phyloP scores from a whole-genome alignment of 2,329 filamentous ascomycete species.

The Fusarium sp. region DNA sequence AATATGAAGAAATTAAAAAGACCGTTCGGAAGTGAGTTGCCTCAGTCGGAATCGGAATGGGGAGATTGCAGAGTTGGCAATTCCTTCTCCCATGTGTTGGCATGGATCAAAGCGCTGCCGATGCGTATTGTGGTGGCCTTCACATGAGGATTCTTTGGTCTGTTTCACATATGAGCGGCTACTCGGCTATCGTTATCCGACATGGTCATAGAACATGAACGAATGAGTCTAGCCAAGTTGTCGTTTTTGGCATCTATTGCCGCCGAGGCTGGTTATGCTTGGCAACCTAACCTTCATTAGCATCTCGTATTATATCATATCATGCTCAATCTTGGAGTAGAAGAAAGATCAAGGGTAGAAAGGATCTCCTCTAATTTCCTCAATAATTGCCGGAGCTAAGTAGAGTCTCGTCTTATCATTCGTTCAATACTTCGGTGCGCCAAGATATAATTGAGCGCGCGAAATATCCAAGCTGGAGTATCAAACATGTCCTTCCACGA shows the following conservation, averaged over 20 bases:
- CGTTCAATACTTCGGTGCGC: background rate
- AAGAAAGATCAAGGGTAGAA: background rate
- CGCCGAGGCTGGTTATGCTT: background rate
- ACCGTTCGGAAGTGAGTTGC: background rate
- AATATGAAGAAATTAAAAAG: background rate
- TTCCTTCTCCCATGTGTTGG: background rate
- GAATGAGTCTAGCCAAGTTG: background rate
- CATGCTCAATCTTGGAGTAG: background rate
- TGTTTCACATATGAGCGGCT: background rate
- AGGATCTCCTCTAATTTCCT: background rate
- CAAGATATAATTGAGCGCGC: background rate
- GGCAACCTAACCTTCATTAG: background rate
- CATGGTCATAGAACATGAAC: background rate
- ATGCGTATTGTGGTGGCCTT: background rate
- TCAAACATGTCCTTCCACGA: background rate
- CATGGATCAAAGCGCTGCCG: background rate
- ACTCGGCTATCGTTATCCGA: background rate
- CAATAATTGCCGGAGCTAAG: background rate
- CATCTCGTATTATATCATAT: background rate
- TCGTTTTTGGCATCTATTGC: background rate
- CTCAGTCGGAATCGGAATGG: background rate
- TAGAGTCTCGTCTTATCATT: background rate
- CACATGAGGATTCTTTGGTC: no score
- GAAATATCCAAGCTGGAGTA: background rate
- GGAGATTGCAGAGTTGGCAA: background rate